phyloP scores from a whole-genome alignment of 306 rosid genomes.

The Hippophae tibetana region DNA sequence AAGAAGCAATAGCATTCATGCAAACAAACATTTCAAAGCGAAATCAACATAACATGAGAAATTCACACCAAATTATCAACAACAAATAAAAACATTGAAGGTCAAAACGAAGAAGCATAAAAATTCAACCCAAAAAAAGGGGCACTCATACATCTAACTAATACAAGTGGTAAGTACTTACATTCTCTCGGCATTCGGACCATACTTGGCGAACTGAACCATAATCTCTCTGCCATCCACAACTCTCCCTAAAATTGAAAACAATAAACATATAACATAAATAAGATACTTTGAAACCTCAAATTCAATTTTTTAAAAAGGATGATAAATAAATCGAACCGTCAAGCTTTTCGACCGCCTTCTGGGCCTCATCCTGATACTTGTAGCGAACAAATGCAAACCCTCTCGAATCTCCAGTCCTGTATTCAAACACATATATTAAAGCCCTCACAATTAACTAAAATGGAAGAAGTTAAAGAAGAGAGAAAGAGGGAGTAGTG shows the following conservation, averaged over 20 bases:
- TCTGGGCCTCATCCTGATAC: constrained; percentile 66
- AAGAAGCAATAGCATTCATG: too few species aligned
- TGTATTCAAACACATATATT: constrained; percentile 5
- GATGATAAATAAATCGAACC: constrained; percentile 19
- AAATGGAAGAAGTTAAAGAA: neutral
- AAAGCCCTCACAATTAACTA: neutral
- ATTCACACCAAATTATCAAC: neutral
- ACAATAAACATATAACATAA: neutral
- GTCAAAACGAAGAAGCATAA: neutral
- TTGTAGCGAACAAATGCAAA: constrained; percentile 69
- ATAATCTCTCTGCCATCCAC: constrained; percentile 73
- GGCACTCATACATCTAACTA: neutral
- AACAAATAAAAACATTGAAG: neutral
- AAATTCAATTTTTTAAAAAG: neutral
- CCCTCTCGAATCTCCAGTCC: constrained; percentile 64
- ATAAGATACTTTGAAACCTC: neutral
- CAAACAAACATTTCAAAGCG: neutral
- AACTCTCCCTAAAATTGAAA: constrained; percentile 37
- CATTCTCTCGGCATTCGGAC: constrained; percentile 75
- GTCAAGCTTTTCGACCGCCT: constrained; percentile 62
- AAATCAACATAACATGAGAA: neutral
- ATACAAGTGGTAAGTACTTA: constrained; percentile 14
- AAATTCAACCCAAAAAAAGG: neutral
- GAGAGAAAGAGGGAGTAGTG: neutral
- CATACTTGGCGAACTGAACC: constrained; percentile 81